Conservation (phyloP, 2,329 filamentous ascomycete genomes). For the Aspergillus ibericus region DNA sequence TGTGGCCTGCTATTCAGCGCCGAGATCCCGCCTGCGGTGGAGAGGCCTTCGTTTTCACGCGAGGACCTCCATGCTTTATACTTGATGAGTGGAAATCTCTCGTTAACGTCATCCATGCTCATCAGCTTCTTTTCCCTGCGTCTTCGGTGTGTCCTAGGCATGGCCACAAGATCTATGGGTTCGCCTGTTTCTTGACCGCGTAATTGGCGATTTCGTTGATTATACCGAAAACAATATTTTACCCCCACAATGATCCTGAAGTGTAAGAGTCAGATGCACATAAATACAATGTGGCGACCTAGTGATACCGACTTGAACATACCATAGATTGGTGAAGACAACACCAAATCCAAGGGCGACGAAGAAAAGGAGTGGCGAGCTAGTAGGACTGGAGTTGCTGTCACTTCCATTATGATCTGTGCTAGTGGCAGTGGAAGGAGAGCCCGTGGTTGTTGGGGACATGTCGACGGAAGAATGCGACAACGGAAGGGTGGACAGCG, state of each 20-base stretch:
- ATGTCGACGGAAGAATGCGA: constrained; percentile 20
- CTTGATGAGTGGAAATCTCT: constrained; percentile 91
- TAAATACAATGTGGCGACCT: not conserved
- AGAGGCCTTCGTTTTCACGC: constrained; percentile 78
- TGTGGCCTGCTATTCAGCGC: constrained; percentile 68
- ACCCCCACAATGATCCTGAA: constrained; percentile 97
- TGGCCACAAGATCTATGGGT: constrained; percentile 80
- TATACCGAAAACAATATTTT: constrained; percentile 99
- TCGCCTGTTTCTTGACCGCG: constrained; percentile 78
- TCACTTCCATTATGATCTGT: constrained; percentile 30
- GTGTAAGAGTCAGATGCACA: not conserved
- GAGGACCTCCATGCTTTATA: constrained; percentile 93
- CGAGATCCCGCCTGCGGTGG: constrained; percentile 80
- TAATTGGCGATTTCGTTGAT: constrained; percentile 82
- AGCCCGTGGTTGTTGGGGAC: constrained; percentile 29
- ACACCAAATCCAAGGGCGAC: constrained; percentile 95
- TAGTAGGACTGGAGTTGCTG: constrained; percentile 55
- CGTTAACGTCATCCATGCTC: constrained; percentile 98
- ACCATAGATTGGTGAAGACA: constrained; percentile 99
- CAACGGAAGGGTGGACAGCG: not conserved
- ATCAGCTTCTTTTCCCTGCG: constrained; percentile 97
- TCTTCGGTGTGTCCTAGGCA: constrained; percentile 81
- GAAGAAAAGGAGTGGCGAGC: constrained; percentile 82
- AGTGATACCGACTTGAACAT: constrained; percentile 42
- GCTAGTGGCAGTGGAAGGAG: constrained; percentile 28